Evolutionary conservation across 495 filamentous ascomycete genomes (phyloP).

Genomic region (Tricharina praecox): DNA sequence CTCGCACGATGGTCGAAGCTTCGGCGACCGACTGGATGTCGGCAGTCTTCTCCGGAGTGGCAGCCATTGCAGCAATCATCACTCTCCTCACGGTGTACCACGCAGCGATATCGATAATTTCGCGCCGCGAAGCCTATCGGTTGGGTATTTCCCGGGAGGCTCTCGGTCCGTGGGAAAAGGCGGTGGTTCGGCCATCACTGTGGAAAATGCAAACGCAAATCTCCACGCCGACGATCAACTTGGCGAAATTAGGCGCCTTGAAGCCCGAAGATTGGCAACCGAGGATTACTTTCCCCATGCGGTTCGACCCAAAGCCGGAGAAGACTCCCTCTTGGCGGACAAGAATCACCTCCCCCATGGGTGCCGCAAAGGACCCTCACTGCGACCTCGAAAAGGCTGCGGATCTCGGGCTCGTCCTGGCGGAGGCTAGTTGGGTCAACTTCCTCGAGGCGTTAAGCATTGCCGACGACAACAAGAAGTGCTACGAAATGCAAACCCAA

Average conservation of each 20-base stretch:
- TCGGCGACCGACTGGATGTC: conserved; percentile 24
- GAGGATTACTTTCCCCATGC: conserved; percentile 7
- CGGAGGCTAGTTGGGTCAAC: conserved; percentile 19
- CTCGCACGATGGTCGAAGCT: no score
- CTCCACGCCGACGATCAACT: conserved; percentile 12
- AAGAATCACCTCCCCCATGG: neutral
- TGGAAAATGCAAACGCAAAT: conserved; percentile 14
- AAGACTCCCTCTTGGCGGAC: neutral
- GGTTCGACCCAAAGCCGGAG: neutral
- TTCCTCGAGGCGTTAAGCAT: conserved; percentile 16
- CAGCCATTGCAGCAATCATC: conserved; percentile 8
- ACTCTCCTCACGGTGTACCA: conserved; percentile 20
- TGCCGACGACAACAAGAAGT: neutral
- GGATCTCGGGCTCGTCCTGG: neutral
- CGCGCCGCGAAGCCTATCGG: conserved; percentile 12
- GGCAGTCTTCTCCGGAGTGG: conserved; percentile 9
- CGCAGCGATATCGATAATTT: conserved; percentile 11
- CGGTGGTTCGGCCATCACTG: conserved; percentile 6
- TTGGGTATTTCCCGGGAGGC: conserved; percentile 12
- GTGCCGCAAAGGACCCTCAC: neutral
- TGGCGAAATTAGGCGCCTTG: conserved; percentile 10
- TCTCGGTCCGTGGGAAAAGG: conserved; percentile 14
- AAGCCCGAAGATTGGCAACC: conserved; percentile 1
- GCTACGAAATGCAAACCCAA: conserved; percentile 17
- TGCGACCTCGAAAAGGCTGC: conserved; percentile 14